Base-by-base conservation (phyloP, 176 grass and related monocot genomes). In the Ampelocalamus luodianensis region DNA sequence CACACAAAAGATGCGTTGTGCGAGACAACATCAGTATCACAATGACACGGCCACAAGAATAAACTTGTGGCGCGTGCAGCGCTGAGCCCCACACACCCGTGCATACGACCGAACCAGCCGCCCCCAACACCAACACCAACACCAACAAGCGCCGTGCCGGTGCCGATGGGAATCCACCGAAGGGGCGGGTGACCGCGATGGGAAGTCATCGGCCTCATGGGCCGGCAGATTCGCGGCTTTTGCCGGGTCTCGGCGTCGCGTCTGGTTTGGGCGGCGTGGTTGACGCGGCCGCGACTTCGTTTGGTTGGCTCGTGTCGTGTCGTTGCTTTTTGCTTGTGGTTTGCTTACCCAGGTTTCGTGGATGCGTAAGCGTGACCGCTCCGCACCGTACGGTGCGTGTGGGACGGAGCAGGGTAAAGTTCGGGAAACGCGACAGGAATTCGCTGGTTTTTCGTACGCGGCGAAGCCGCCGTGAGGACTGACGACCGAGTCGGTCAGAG, bases 211-310 rank as follows among this genome's bases (percentile, higher is more conserved):
- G 59, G 11, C 55, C 20, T 67, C 36, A 5, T 68, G 65, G 36
- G 1, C 48, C 34, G 48, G 65, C 54, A 6, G 3, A 36, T 42
- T 3, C 71, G 60, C 59, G 60, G 26, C 32, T 55, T 43, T 43
- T 22, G 16, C n/a, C 50, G 7, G 37, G 18, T 74, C 14, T 14
- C 18, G 9, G n/a, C 45, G 22, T 18, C 81, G 69, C 40, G 55
- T 50, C 55, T 23, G 18, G 32, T 37, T n/a, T 13, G 78, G 27
- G 20, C 71, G 70, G 43, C 81, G 70, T 74, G 58, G 70, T 65
- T 51, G 70, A 83, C 56, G 27, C 58, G 44, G 54, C 68, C 26
- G 8, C 12, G 45, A 20, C 14, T 23, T 54, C 13, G 55, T 58
- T n/a, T 9, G 8, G 54, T 58, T 10, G 17, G 17, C 0, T n/a